Percentiles rank a stretch among this genome's conserved stretches.
Conservation (phyloP, 2,329 filamentous ascomycete species). For the Amphichorda felina region DNA sequence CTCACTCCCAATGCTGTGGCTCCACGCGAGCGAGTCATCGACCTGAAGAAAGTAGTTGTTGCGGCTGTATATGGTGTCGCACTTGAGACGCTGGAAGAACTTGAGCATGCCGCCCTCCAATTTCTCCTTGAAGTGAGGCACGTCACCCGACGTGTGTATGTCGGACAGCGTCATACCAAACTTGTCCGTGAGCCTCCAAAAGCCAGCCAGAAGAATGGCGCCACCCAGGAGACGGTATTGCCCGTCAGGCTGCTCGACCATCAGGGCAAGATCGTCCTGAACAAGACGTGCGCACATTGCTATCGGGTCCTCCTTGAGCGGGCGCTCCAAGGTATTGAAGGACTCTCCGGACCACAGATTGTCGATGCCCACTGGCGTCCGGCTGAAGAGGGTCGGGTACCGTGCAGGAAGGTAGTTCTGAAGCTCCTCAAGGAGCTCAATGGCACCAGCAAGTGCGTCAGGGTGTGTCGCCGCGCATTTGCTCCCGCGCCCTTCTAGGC, state of each 20-base stretch:
- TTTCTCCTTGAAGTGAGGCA: constrained; percentile 60
- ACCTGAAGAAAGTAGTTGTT: constrained; percentile 89
- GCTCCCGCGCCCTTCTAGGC: constrained; percentile 52
- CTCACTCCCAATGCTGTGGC: constrained; percentile 61
- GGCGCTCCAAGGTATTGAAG: constrained; percentile 55
- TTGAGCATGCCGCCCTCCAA: constrained; percentile 70
- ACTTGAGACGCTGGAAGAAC: constrained; percentile 63
- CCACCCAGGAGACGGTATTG: constrained; percentile 75
- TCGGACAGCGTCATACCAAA: constrained; percentile 66
- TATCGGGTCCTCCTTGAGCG: constrained; percentile 69
- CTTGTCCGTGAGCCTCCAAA: constrained; percentile 77
- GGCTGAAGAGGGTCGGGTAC: constrained; percentile 60
- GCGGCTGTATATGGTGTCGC: constrained; percentile 49
- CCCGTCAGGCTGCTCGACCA: constrained; percentile 66
- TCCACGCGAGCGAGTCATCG: constrained; percentile 68
- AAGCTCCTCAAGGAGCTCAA: constrained; percentile 68
- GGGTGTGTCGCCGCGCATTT: constrained; percentile 61
- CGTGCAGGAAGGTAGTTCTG: constrained; percentile 58
- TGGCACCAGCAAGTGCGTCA: constrained; percentile 57
- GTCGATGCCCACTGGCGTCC: constrained; percentile 51
- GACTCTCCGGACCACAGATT: constrained; percentile 61
- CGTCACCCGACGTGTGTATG: constrained; percentile 68
- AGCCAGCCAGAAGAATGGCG: constrained; percentile 64
- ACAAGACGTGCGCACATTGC: constrained; percentile 57
- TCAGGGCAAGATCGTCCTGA: constrained; percentile 75